Conservation (phyloP, 352 stramenopile species). For the Elongisporangium prolatum region DNA sequence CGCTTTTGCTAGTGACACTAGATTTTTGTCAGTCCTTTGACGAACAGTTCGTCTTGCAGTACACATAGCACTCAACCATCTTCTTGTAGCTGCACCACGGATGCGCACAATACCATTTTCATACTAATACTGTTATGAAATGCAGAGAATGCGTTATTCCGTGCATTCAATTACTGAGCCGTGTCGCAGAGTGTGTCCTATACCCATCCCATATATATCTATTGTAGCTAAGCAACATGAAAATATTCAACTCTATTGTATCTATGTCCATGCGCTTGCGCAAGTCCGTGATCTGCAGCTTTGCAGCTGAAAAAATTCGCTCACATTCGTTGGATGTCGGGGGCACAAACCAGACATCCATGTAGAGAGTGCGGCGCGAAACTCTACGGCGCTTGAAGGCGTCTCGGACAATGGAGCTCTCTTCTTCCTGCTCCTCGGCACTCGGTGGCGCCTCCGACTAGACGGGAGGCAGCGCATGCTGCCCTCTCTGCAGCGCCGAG, state of each 20-base stretch:
- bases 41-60: too few species aligned
- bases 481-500: constrained; percentile 1
- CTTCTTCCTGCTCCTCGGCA: neutral
- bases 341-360: constrained; percentile 1
- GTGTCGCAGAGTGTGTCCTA: neutral
- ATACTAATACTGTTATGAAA: too few species aligned
- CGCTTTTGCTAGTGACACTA: too few species aligned
- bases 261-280: constrained; percentile 11
- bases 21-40: too few species aligned
- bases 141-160: too few species aligned
- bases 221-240: constrained; percentile 3
- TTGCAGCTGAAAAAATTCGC: constrained; percentile 11
- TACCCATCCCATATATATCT: constrained; percentile 11
- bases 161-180: too few species aligned
- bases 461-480: constrained; percentile 3
- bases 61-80: too few species aligned
- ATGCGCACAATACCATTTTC: too few species aligned
- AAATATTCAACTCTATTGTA: constrained; percentile 14
- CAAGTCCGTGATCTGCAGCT: constrained; percentile 12
- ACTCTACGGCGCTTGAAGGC: constrained; percentile 7
- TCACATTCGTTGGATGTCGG: constrained; percentile 13
- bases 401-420: constrained; percentile 5
- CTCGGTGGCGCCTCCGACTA: neutral
- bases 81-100: too few species aligned
- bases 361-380: constrained; percentile 1